Percentiles rank a stretch among this genome's conserved stretches.
These are phyloP conservation scores for Ligustrum vulgare DNA, from an alignment of 257 asterid species.

Conservation along the genomic window DNA sequence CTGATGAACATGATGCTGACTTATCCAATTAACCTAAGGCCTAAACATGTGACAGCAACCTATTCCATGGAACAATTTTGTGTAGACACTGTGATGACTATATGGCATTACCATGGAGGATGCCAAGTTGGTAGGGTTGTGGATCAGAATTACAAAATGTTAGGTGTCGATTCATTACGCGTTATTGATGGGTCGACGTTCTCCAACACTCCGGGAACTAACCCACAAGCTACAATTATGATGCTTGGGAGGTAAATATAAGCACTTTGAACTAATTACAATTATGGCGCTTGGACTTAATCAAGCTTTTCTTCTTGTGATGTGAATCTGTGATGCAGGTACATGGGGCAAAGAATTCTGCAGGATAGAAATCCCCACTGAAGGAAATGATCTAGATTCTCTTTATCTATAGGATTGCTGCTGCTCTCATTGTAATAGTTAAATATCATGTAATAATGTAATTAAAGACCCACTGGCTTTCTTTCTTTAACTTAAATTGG, in stretches of 20 bases:
- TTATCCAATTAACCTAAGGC: conserved; percentile 49
- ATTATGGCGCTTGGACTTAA: neutral
- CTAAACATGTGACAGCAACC: conserved; percentile 36
- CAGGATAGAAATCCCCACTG: conserved; percentile 33
- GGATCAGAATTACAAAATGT: conserved; percentile 51
- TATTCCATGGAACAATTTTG: conserved; percentile 64
- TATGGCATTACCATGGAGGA: conserved; percentile 96
- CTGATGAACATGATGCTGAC: conserved; percentile 38
- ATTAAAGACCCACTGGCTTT: no score
- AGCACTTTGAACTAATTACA: no score
- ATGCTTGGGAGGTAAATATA: conserved; percentile 78
- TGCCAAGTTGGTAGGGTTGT: conserved; percentile 72
- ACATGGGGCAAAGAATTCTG: conserved; percentile 66
- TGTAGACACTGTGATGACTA: conserved; percentile 64
- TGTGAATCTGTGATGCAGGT: conserved; percentile 44
- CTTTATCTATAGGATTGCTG: neutral
- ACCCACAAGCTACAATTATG: conserved; percentile 96
- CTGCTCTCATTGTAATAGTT: no score
- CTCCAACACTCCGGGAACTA: conserved; percentile 64
- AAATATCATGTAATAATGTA: no score
- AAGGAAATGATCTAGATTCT: conserved; percentile 8
- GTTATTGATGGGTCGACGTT: conserved; percentile 83
- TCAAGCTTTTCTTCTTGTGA: neutral
- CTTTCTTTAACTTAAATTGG: no score
- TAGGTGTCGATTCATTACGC: conserved; percentile 67